Percentiles rank a stretch among this genome's conserved stretches.
Evolutionary conservation across 1,284 basidiomycete genomes (phyloP).

Genomic region (Acaromyces ingoldii): DNA sequence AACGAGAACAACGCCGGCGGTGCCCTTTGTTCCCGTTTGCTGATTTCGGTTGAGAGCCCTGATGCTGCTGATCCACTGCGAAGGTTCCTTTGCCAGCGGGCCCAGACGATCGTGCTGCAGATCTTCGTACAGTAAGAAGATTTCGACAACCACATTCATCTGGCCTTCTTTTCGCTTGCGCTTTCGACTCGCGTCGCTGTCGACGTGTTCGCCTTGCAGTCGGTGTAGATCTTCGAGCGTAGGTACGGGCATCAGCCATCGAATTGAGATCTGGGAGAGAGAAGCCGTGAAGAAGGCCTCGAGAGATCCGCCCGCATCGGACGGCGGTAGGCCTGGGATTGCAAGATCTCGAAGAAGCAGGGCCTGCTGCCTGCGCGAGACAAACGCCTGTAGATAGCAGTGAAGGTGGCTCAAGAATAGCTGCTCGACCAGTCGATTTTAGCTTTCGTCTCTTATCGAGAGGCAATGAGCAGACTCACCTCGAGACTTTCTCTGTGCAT

Average conservation of each 20-base stretch:
- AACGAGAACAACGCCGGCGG: not conserved
- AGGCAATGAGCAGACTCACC: too few species aligned
- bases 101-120: conserved; percentile 23
- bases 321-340: not conserved
- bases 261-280: conserved; percentile 24
- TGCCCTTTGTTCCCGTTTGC: not conserved
- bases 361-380: conserved; percentile 26
- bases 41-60: not conserved
- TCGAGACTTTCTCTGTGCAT: too few species aligned
- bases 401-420: conserved; percentile 27
- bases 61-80: not conserved
- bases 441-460: not conserved
- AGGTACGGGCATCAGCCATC: conserved; percentile 21
- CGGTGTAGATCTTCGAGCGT: conserved; percentile 9
- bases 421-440: not conserved
- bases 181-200: conserved; percentile 10
- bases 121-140: conserved; percentile 20
- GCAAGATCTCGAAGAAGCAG: conserved; percentile 15
- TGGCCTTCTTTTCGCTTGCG: conserved; percentile 14
- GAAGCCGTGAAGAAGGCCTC: conserved; percentile 23
- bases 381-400: conserved; percentile 27
- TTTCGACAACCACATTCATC: conserved; percentile 13
- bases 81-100: not conserved
- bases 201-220: conserved; percentile 7
- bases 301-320: too few species aligned